Conservation (phyloP, 2,329 filamentous ascomycete genomes). For the Epichloe glyceriae region DNA sequence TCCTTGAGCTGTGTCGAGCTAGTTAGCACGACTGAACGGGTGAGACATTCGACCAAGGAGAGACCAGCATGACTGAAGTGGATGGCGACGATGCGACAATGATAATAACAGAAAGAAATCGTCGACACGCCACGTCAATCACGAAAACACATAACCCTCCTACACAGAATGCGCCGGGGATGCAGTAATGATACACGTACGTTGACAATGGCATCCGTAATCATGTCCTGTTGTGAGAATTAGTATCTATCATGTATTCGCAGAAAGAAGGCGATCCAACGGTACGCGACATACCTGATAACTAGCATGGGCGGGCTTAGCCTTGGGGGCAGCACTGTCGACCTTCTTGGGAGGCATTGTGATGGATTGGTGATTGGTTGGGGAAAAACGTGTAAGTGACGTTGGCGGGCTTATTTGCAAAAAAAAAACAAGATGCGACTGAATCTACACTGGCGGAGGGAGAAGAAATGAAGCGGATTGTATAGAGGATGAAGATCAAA, state of each 20-base stretch:
- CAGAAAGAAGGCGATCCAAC: neutral
- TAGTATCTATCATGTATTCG: neutral
- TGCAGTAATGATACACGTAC: conserved; percentile 32
- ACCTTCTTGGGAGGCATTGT: conserved; percentile 50
- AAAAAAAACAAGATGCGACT: conserved; percentile 12
- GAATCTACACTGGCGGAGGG: conserved; percentile 13
- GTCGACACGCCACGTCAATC: neutral
- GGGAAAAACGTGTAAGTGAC: conserved; percentile 1
- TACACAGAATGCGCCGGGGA: conserved; percentile 23
- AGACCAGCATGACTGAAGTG: no score
- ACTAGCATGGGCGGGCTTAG: conserved; percentile 40
- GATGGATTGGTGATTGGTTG: conserved; percentile 16
- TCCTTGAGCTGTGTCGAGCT: conserved; percentile 41
- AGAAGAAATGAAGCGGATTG: conserved; percentile 10
- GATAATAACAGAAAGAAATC: neutral
- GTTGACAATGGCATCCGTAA: conserved; percentile 47
- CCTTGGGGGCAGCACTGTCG: conserved; percentile 27
- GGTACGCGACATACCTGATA: conserved; percentile 39
- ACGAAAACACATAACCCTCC: neutral
- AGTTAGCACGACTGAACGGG: conserved; percentile 23
- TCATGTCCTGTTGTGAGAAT: conserved; percentile 41
- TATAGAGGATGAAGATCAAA: conserved; percentile 12
- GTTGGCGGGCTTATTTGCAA: neutral
- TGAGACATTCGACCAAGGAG: neutral
- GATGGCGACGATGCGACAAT: neutral